Conservation (phyloP, 768 basidiomycete species). For the Russula griseocarnosa region DNA sequence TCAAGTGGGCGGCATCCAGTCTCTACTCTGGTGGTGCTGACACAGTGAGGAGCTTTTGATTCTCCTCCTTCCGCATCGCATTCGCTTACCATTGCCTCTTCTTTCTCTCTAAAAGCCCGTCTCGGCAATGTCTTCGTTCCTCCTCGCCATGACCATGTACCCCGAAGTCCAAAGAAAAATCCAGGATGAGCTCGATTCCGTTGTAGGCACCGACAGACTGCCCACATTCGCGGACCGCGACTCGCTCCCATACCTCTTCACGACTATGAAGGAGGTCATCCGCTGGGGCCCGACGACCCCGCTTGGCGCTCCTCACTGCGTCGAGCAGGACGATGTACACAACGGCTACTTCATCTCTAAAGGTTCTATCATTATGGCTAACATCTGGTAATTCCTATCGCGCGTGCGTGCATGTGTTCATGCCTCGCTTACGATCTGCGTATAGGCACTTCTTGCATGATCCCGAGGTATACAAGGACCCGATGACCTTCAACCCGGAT, state of each 20-base stretch:
- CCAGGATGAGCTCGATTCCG: slow-evolving; percentile 31
- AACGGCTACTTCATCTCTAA: slow-evolving; percentile 40
- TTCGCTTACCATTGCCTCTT: neutral
- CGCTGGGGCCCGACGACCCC: slow-evolving; percentile 31
- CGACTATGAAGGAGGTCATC: slow-evolving; percentile 30
- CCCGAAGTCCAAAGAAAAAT: slow-evolving; percentile 28
- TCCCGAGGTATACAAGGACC: slow-evolving; percentile 32
- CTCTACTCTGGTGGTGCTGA: slow-evolving; percentile 31
- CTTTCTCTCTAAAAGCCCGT: slow-evolving; percentile 25
- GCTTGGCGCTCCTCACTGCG: slow-evolving; percentile 36
- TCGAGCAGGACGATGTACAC: slow-evolving; percentile 39
- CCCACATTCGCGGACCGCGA: slow-evolving; percentile 28
- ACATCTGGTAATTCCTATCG: slow-evolving; percentile 33
- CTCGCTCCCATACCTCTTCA: slow-evolving; percentile 28
- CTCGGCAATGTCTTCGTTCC: slow-evolving; percentile 31
- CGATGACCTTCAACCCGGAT: slow-evolving; percentile 33
- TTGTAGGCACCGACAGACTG: slow-evolving; percentile 28
- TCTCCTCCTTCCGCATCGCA: neutral
- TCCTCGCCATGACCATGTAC: slow-evolving; percentile 33
- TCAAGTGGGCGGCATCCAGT: slow-evolving; percentile 31
- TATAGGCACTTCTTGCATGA: slow-evolving; percentile 34
- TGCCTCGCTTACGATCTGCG: neutral
- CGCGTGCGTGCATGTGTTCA: neutral
- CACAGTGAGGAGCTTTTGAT: slow-evolving; percentile 18
- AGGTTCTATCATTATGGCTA: slow-evolving; percentile 37